Evolutionary conservation across 2,329 filamentous ascomycete species (phyloP).

Genomic region (Fusarium fracticaudum): DNA sequence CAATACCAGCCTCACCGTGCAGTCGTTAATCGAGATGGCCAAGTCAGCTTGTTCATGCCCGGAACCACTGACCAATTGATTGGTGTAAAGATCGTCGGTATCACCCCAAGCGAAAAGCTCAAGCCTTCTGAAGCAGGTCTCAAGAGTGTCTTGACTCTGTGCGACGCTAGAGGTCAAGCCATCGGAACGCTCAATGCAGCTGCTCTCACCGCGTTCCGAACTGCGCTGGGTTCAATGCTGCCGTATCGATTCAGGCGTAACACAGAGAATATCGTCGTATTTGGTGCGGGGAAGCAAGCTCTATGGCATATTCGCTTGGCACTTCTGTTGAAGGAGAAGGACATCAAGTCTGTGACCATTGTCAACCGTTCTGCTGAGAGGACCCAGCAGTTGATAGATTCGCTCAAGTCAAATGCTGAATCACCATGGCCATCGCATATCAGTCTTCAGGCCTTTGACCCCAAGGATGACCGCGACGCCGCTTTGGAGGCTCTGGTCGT

Average conservation of each 20-base stretch:
- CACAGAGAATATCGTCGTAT: slow-evolving; percentile 66
- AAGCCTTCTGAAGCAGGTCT: slow-evolving; percentile 39
- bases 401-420: slow-evolving; percentile 10
- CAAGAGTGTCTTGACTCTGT: slow-evolving; percentile 64
- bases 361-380: slow-evolving; percentile 46
- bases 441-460: slow-evolving; percentile 21
- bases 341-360: slow-evolving; percentile 44
- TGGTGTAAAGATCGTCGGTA: slow-evolving; percentile 70
- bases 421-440: slow-evolving; percentile 30
- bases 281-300: slow-evolving; percentile 76
- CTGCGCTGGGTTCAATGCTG: slow-evolving; percentile 70
- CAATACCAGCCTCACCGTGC: slow-evolving; percentile 71
- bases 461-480: slow-evolving; percentile 2
- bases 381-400: slow-evolving; percentile 34
- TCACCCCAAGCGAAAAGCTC: slow-evolving; percentile 34
- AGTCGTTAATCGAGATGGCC: slow-evolving; percentile 68
- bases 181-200: slow-evolving; percentile 72
- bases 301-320: slow-evolving; percentile 78
- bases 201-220: slow-evolving; percentile 75
- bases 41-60: slow-evolving; percentile 74
- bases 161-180: slow-evolving; percentile 65
- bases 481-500: slow-evolving; percentile 32
- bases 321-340: slow-evolving; percentile 57
- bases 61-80: slow-evolving; percentile 67
- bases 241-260: slow-evolving; percentile 55